phyloP scores from a whole-genome alignment of 2,329 filamentous ascomycete genomes.

The Didymella exigua region DNA sequence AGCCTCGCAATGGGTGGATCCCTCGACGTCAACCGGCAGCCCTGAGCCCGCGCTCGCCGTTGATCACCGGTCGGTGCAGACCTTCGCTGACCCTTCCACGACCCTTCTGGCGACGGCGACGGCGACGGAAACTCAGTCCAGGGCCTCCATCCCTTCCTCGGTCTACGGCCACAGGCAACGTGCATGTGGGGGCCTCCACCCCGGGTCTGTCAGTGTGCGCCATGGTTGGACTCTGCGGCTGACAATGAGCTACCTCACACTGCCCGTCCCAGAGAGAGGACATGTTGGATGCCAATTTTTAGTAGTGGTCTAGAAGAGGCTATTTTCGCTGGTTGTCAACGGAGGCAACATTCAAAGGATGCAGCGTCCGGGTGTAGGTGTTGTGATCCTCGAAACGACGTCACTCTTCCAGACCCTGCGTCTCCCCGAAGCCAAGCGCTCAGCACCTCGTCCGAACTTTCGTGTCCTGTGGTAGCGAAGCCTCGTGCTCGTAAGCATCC shows the following conservation, averaged over 20 bases:
- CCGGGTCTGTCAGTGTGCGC: conserved; percentile 15
- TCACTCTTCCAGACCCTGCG: conserved; percentile 32
- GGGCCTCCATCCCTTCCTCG: neutral
- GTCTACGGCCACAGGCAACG: conserved; percentile 21
- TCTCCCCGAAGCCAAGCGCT: conserved; percentile 6
- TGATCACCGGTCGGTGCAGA: conserved; percentile 26
- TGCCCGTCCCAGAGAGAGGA: conserved; percentile 26
- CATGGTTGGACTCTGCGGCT: conserved; percentile 12
- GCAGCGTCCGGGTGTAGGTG: conserved; percentile 17
- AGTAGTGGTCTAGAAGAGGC: conserved; percentile 36
- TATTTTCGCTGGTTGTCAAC: conserved; percentile 29
- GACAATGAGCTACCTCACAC: conserved; percentile 18
- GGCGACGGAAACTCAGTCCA: conserved; percentile 2
- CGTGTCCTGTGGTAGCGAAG: neutral
- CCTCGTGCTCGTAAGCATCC: neutral
- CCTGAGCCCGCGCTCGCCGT: conserved; percentile 23
- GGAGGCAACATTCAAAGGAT: conserved; percentile 27
- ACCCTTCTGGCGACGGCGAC: conserved; percentile 18
- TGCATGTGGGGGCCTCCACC: conserved; percentile 20
- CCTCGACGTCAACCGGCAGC: conserved; percentile 41
- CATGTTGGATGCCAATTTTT: conserved; percentile 32
- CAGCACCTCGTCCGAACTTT: neutral
- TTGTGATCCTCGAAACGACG: conserved; percentile 30
- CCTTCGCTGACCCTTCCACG: conserved; percentile 18
- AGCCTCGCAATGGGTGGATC: conserved; percentile 30